These are phyloP conservation scores for Penicillium sp. DNA, from an alignment of 2,329 filamentous ascomycete species.

Conservation along the genomic window DNA sequence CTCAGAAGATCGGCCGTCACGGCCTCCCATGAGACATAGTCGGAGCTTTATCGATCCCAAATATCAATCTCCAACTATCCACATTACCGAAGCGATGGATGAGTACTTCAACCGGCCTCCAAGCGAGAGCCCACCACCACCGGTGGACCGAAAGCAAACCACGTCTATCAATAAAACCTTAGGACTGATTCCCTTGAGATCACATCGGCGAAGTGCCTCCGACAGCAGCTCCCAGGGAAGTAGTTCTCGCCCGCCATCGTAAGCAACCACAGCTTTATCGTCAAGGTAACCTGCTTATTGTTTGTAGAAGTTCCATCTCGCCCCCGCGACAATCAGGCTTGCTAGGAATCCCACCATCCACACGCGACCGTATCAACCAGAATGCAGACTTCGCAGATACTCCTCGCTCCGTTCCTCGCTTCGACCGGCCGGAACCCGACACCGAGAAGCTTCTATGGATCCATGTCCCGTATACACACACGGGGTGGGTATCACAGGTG, in stretches of 20 bases:
- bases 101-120: conserved; percentile 15
- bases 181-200: conserved; percentile 6
- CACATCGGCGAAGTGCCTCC: conserved; percentile 12
- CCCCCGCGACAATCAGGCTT: conserved; percentile 20
- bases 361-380: conserved; percentile 22
- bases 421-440: conserved; percentile 30
- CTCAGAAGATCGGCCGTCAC: conserved; percentile 7
- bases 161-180: conserved; percentile 11
- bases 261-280: conserved; percentile 1
- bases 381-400: conserved; percentile 19
- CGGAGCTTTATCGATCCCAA: conserved; percentile 21
- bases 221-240: conserved; percentile 16
- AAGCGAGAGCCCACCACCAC: conserved; percentile 16
- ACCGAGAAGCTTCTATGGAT: conserved; percentile 34
- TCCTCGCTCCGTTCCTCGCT: conserved; percentile 26
- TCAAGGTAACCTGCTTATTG: neutral
- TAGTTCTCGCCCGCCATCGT: conserved; percentile 17
- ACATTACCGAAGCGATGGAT: conserved; percentile 26
- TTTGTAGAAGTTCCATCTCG: conserved; percentile 9
- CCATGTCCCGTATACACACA: conserved; percentile 32
- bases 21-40: conserved; percentile 20
- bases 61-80: conserved; percentile 24
- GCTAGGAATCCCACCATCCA: conserved; percentile 21
- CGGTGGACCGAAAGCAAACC: conserved; percentile 4
- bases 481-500: conserved; percentile 19